Base-by-base conservation (phyloP, 148 eudicot genomes). In the Fagopyrum esculentum region DNA sequence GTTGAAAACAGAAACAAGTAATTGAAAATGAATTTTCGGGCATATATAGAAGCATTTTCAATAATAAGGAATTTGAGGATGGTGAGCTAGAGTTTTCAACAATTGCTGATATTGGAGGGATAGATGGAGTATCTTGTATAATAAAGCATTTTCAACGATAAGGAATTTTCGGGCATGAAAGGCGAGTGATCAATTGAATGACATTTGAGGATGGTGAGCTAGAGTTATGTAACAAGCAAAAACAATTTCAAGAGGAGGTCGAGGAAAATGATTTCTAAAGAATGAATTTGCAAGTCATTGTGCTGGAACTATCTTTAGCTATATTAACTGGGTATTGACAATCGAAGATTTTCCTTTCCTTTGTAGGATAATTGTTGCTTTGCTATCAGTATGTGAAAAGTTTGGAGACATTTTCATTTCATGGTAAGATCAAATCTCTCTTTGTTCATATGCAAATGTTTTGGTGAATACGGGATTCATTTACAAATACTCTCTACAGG, bases 281-380 rank as follows among this genome's bases (percentile, higher is more conserved):
- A 10, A 49, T 49, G 13, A 49, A 49, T 10, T 49, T 49, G 12
- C 52, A 49, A 49, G 52, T 49, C 10, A 49, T 49, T 8, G 52
- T 13, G 2, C 52, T 49, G 11, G 7, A 10, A 49, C 11, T 49
- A 9, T 51, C 13, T 16, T 55, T 55, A 22, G 60, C 60, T 35
- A 35, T 35, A 52, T 52, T 52, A 6, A 15, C 57, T 12, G 15
- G 19, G 26, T 22, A 60, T 3, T 60, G 40, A 19, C 66, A 26
- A 0, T 29, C 9, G 52, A 63, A 29, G 8, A 4, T 22, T 22
- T 4, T 30, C 16, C 40, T 35, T n/a, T 6, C 2, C 9, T 63
- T n/a, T 81, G 9, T 76, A 93, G 97, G 98, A 87, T 91, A 4
- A 85, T 93, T 73, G 81, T 91, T 26, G 98, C 97, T 3, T 51